Base-by-base conservation (phyloP, 2,329 filamentous ascomycete species). In the Keithomyces neogunnii region DNA sequence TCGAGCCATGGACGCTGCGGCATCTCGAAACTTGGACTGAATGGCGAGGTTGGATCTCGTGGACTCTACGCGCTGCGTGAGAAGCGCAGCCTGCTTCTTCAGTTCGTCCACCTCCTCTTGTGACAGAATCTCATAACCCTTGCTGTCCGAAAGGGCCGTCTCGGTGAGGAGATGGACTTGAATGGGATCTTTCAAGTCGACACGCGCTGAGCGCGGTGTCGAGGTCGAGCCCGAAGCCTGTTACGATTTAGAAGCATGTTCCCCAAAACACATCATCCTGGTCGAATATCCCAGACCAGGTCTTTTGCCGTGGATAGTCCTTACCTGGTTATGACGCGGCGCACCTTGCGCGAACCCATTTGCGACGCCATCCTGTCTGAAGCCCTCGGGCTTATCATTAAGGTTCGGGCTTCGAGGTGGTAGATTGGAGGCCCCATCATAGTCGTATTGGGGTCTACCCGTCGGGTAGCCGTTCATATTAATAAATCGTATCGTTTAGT, bases 1-100 rank as follows among this genome's bases (percentile, higher is more conserved):
- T 60, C 86, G 85, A 53, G 85, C 85, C 69, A 99, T 84, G 40
- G 90, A 95, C 57, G 86, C 81, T 9, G 93, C 89, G 1, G 93
- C 93, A 76, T 97, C 92, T 60, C 90, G 87, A 61, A 96, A 89
- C 72, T 97, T 99, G 50, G 84, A 87, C 67, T 99, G 93, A 45
- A 97, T 83, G 33, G 85, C 84, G 38, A 99, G 77, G 68, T 92
- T 96, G 54, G 89, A 81, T 58, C 85, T 83, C 26, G 89, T 84
- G 38, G 88, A 85, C 55, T 92, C 88, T 58, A 96, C 84, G n/a
- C 89, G 85, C 62, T 84, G 81, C 30, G 79, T 76, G 47, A 97
- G 70, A 36, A 82, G 74, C 53, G 82, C 80, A 56, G 85, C 81
- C 72, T 96, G 89, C 66, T 90, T 95, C 76, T 97, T 99, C 61